Percentiles rank a stretch among this genome's conserved stretches.
Evolutionary conservation across 805 yeast genomes (phyloP).

Genomic region (Candida endomychidarum): DNA sequence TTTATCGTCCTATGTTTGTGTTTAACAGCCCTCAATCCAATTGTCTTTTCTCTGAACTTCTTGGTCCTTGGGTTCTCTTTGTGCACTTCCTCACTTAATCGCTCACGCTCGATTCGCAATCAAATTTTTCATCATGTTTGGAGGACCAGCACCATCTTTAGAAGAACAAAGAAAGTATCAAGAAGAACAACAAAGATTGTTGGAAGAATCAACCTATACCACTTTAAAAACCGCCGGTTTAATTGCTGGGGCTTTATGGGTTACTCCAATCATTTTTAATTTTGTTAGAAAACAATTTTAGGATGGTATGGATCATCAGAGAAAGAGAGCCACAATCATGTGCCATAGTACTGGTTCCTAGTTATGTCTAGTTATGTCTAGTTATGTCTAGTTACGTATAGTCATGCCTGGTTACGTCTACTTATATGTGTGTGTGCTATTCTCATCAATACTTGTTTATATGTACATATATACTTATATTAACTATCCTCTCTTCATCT

Average conservation of each 20-base stretch:
- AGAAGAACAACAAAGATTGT: slow-evolving; percentile 67
- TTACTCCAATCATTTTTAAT: slow-evolving; percentile 54
- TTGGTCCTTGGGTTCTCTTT: no score
- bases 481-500: no score
- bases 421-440: background rate
- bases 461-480: slow-evolving; percentile 1
- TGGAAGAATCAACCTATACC: slow-evolving; percentile 59
- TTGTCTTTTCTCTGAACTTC: no score
- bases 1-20: no score
- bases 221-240: slow-evolving; percentile 61
- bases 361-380: no score
- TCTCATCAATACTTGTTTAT: no score
- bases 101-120: background rate
- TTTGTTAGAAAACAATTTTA: slow-evolving; percentile 50
- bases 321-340: no score
- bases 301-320: background rate
- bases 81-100: background rate
- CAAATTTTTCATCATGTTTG: slow-evolving; percentile 33
- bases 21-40: no score
- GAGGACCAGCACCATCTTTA: slow-evolving; percentile 49
- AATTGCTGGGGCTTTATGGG: slow-evolving; percentile 66
- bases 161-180: slow-evolving; percentile 6
- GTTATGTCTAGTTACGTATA: no score
- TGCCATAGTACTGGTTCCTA: no score
- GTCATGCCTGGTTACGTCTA: no score